Conservation (phyloP, 768 basidiomycete genomes). For the Mrakia hoshinonis region DNA sequence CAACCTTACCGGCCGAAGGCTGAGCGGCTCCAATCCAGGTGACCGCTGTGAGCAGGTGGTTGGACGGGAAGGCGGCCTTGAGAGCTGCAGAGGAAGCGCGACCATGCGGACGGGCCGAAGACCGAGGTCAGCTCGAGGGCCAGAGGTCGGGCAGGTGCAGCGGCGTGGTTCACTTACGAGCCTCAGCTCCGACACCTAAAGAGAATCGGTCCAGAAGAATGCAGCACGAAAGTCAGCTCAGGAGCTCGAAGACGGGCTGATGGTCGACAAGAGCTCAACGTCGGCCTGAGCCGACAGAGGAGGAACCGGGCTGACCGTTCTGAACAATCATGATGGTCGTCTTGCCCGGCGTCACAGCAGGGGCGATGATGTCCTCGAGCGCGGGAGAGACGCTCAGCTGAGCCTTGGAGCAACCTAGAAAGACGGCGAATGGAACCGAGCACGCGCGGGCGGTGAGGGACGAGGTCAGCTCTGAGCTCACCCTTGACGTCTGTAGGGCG, state of each 20-base stretch:
- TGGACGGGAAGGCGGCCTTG: constrained; percentile 22
- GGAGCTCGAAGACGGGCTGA: neutral
- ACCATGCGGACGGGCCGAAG: neutral
- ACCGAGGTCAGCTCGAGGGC: neutral
- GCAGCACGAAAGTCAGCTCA: neutral
- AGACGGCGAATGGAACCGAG: neutral
- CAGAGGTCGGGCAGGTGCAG: neutral
- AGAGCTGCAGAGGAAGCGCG: neutral
- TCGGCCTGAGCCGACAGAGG: too few relatives aligned
- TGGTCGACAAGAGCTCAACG: neutral
- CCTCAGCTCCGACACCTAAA: constrained; percentile 14
- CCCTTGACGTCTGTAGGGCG: too few relatives aligned
- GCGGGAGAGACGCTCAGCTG: constrained; percentile 10
- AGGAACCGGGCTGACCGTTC: constrained; percentile 13
- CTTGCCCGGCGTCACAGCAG: constrained; percentile 26
- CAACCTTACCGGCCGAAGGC: constrained; percentile 14
- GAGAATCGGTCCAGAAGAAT: neutral
- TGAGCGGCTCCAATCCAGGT: constrained; percentile 29
- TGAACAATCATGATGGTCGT: constrained; percentile 28
- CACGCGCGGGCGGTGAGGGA: too few relatives aligned
- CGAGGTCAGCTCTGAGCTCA: too few relatives aligned
- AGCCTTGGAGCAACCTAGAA: constrained; percentile 29
- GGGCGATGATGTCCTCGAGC: constrained; percentile 23
- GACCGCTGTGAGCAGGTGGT: constrained; percentile 28
- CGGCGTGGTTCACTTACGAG: neutral